These are phyloP conservation scores for Fusarium sp. DNA, from an alignment of 2,329 filamentous ascomycete genomes.

Conservation along the genomic window DNA sequence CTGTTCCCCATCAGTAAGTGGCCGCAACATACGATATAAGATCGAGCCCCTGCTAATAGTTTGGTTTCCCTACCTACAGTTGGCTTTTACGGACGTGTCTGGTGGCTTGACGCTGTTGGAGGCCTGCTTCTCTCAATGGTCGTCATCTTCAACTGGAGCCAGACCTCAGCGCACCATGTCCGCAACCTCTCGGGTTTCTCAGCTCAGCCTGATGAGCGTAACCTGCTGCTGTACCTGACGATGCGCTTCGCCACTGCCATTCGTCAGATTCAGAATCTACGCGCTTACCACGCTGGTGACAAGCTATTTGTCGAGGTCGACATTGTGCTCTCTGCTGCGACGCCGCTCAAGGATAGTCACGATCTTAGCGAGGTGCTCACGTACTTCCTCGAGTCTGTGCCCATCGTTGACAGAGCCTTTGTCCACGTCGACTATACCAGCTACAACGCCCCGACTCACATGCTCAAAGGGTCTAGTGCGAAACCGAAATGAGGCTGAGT, in stretches of 20 bases:
- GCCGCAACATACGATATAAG: constrained; percentile 6
- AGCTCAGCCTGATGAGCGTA: constrained; percentile 84
- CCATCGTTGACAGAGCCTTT: constrained; percentile 81
- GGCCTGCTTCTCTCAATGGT: constrained; percentile 83
- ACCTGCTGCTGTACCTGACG: constrained; percentile 88
- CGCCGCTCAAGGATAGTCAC: constrained; percentile 83
- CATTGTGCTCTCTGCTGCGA: constrained; percentile 84
- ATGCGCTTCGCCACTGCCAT: constrained; percentile 95
- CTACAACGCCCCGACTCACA: constrained; percentile 74
- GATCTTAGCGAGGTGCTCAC: constrained; percentile 84
- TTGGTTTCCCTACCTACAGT: constrained; percentile 57
- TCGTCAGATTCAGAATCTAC: constrained; percentile 85
- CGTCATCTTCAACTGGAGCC: constrained; percentile 85
- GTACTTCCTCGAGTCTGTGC: constrained; percentile 88
- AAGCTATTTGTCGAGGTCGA: constrained; percentile 88
- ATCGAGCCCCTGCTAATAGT: constrained; percentile 30
- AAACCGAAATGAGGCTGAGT: constrained; percentile 43
- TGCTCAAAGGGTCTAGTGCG: constrained; percentile 56
- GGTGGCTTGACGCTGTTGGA: constrained; percentile 88
- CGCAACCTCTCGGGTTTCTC: constrained; percentile 85
- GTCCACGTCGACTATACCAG: constrained; percentile 77
- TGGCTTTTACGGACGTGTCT: constrained; percentile 81
- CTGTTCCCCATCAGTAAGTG: constrained; percentile 80
- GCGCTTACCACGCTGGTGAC: constrained; percentile 88
- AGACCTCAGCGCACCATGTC: constrained; percentile 82